Evolutionary conservation across 768 basidiomycete genomes (phyloP), one percentile per base, ranked within the genome.

Genomic region (Kwoniella shandongensis): DNA sequence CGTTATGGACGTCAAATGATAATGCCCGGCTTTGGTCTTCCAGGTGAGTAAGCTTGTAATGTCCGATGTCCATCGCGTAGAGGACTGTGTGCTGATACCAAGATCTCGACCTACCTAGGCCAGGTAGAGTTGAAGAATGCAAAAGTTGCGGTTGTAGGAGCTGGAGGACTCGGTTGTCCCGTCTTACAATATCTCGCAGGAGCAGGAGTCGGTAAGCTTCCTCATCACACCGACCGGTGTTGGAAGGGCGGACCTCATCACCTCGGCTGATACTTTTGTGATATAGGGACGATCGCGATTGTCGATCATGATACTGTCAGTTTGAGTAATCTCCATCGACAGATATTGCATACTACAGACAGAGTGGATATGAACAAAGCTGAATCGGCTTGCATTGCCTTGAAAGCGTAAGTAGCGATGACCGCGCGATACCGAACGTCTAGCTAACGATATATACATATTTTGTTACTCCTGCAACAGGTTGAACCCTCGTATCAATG

Each of bases 1-100:
- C 82, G 93, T 54, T 98, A 97, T 84, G 92, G 94, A 41, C 81
- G 96, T 52, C 94, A 99, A 73, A 94, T 99, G 92, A 91, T 97
- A 55, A 78, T 96, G 51, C 85, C 89, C 55, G 87, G 85, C 17
- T 87, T 96, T 72, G 93, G 93, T 8, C 80, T 97, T 1, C 81
- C 84, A 77, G 93, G 93, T 88, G 54, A 44, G 78, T 27, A 15
- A 17, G 23, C 38, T 3, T 17, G 41, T 11, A 40, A 25, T 45
- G n/a, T n/a, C 52, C 27, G 7, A 48, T 7, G 13, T n/a, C n/a
- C n/a, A n/a, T n/a, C n/a, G n/a, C n/a, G n/a, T n/a, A n/a, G n/a
- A n/a, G n/a, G n/a, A n/a, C n/a, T n/a, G n/a, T n/a, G n/a, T n/a
- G n/a, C n/a, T n/a, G n/a, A n/a, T n/a, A n/a, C 17, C 26, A 36